Conservation (phyloP, 2,329 filamentous ascomycete species). For the Colletotrichum coccodes region DNA sequence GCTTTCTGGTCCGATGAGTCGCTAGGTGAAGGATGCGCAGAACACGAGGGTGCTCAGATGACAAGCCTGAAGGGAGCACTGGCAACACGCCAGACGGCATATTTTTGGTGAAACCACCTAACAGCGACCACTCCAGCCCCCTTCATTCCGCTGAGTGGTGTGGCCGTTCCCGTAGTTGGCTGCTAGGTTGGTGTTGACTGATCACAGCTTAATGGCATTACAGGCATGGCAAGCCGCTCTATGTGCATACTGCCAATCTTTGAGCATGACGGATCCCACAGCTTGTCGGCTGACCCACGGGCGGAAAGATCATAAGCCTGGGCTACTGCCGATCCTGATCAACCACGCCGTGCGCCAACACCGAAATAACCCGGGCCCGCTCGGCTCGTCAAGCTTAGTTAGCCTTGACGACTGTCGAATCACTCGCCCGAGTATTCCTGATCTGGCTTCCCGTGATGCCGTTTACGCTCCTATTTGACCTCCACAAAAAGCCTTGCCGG, state of each 20-base stretch:
- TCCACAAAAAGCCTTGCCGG: background rate
- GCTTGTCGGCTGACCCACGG: constrained; percentile 15
- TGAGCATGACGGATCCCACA: background rate
- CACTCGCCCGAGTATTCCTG: background rate
- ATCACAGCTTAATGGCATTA: background rate
- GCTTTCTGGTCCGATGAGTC: constrained; percentile 6
- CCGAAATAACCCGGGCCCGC: constrained; percentile 1
- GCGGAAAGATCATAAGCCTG: constrained; percentile 16
- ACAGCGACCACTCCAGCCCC: constrained; percentile 6
- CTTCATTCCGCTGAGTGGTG: constrained; percentile 10
- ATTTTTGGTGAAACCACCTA: constrained; percentile 27
- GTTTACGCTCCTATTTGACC: background rate
- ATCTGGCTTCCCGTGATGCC: background rate
- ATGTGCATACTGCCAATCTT: constrained; percentile 12
- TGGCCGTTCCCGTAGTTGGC: background rate
- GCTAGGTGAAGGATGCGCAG: background rate
- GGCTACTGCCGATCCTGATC: constrained; percentile 17
- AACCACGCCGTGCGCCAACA: background rate
- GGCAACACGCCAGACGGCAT: constrained; percentile 5
- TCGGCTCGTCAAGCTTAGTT: constrained; percentile 13
- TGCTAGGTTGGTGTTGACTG: background rate
- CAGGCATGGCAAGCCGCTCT: background rate
- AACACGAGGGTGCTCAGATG: constrained; percentile 23
- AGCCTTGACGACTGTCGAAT: constrained; percentile 4
- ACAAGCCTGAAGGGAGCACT: constrained; percentile 9